Percentiles rank a stretch among this genome's conserved stretches.
These are phyloP conservation scores for Solanum ossicruentum DNA, from an alignment of 257 asterid genomes.

Conservation along the genomic window DNA sequence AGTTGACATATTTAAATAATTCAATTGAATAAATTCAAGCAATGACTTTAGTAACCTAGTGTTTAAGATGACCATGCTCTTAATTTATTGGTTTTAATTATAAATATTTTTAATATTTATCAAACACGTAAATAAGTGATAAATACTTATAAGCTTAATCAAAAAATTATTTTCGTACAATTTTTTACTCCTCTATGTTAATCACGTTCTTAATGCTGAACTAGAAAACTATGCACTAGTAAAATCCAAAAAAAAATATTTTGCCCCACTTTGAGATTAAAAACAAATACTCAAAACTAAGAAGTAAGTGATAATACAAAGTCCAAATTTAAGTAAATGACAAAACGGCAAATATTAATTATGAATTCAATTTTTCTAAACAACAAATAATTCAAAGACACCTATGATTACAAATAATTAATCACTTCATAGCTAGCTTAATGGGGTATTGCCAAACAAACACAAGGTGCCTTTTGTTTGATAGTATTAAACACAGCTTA, in stretches of 20 bases:
- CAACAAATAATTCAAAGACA: conserved; percentile 27
- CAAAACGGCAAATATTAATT: conserved; percentile 44
- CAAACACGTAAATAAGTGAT: not conserved
- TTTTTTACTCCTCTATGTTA: not conserved
- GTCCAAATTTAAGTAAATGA: conserved; percentile 31
- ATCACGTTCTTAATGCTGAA: not conserved
- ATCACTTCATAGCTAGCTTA: not conserved
- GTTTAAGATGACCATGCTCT: too few relatives aligned
- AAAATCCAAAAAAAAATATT: not conserved
- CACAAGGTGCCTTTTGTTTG: not conserved
- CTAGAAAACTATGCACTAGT: not conserved
- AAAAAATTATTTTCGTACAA: not conserved
- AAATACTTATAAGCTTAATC: too few relatives aligned
- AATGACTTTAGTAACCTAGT: too few relatives aligned
- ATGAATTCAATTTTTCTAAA: conserved; percentile 1
- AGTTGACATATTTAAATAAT: too few relatives aligned
- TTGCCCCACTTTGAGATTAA: conserved; percentile 2
- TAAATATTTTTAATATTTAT: too few relatives aligned
- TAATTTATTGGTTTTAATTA: too few relatives aligned
- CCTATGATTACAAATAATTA: not conserved
- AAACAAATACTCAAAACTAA: conserved; percentile 11
- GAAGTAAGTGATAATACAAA: conserved; percentile 25
- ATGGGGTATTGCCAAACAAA: not conserved
- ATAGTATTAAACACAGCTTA: not conserved
- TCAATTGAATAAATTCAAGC: too few relatives aligned